Evolutionary conservation across 139 green algal species (phyloP).

Genomic region (Gonium pectorale): DNA sequence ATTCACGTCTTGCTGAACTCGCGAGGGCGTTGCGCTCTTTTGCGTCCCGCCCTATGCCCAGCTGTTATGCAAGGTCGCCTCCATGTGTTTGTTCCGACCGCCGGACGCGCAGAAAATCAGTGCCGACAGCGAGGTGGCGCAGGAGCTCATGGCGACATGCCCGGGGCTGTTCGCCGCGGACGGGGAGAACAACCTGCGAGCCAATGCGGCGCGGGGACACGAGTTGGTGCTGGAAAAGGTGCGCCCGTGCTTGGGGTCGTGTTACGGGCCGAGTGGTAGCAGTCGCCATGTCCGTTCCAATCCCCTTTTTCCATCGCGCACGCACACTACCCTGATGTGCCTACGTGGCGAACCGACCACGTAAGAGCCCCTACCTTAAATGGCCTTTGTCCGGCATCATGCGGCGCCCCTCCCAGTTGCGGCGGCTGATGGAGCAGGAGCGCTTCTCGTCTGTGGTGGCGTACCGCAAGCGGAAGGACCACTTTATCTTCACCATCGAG

Average conservation of each 20-base stretch:
- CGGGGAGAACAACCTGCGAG: background rate
- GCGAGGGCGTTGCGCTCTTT: no score
- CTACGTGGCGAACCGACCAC: no score
- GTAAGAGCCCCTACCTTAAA: background rate
- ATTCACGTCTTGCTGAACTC: no score
- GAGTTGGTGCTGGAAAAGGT: conserved; percentile 55
- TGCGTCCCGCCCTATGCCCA: no score
- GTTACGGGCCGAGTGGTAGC: no score
- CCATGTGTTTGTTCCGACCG: no score
- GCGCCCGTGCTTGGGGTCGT: background rate
- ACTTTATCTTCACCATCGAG: conserved; percentile 99
- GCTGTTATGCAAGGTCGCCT: no score
- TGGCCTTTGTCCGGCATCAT: background rate
- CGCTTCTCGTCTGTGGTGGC: conserved; percentile 70
- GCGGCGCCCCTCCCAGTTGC: conserved; percentile 49
- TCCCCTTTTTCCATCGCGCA: no score
- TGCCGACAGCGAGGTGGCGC: conserved; percentile 29
- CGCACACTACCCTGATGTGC: no score
- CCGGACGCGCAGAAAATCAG: conserved; percentile 2
- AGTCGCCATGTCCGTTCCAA: background rate
- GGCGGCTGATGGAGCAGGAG: conserved; percentile 69
- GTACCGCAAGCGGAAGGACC: conserved; percentile 91
- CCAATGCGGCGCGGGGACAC: conserved; percentile 32
- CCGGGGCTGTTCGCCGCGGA: conserved; percentile 48
- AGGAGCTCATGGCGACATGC: conserved; percentile 42